These are phyloP conservation scores for Yamadazyma friedrichii DNA, from an alignment of 1,139 yeast genomes.

Conservation along the genomic window DNA sequence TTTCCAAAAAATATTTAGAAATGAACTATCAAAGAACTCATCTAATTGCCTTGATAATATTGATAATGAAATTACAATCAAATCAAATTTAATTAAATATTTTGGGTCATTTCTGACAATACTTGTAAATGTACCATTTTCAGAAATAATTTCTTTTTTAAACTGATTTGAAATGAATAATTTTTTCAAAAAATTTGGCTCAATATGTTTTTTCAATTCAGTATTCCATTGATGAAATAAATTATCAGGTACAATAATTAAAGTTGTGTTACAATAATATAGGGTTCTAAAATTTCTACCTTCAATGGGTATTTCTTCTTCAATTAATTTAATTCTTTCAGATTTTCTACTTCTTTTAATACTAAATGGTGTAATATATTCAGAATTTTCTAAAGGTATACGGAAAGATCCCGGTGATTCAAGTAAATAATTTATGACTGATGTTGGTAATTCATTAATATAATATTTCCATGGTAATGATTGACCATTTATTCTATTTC, in stretches of 20 bases:
- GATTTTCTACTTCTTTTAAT: conserved; percentile 19
- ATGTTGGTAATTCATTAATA: conserved; percentile 39
- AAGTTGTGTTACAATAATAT: conserved; percentile 50
- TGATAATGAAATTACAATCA: conserved; percentile 51
- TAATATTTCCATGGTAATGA: conserved; percentile 62
- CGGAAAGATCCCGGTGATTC: conserved; percentile 46
- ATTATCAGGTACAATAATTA: conserved; percentile 66
- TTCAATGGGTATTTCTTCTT: conserved; percentile 17
- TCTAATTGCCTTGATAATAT: conserved; percentile 41
- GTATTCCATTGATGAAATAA: conserved; percentile 63
- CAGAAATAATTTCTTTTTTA: conserved; percentile 17
- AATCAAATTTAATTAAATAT: conserved; percentile 44
- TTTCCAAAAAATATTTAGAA: conserved; percentile 59
- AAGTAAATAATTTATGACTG: conserved; percentile 35
- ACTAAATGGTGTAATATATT: conserved; percentile 21
- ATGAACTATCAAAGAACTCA: conserved; percentile 24
- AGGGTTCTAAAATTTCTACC: conserved; percentile 26
- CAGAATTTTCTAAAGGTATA: conserved; percentile 23
- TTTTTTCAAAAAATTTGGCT: conserved; percentile 31
- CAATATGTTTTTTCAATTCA: conserved; percentile 57
- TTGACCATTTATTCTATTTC: conserved; percentile 36
- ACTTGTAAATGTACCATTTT: conserved; percentile 19
- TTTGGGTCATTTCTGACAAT: conserved; percentile 27
- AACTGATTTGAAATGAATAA: conserved; percentile 35
- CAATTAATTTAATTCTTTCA: conserved; percentile 13